These are phyloP conservation scores for Ustilago nuda DNA, from an alignment of 1,284 basidiomycete genomes.

Conservation along the genomic window DNA sequence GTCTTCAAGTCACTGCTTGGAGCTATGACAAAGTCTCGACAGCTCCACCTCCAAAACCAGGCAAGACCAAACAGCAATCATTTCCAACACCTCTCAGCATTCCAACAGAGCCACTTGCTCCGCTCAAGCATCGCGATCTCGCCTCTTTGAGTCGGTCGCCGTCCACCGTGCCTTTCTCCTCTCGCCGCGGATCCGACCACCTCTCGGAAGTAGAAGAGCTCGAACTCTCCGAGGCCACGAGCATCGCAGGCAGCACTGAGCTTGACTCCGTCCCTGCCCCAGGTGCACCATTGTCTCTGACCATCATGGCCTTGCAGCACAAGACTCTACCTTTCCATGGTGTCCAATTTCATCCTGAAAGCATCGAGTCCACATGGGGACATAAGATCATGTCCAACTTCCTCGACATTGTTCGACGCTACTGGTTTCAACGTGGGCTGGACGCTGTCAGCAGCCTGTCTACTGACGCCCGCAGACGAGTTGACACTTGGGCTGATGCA, in stretches of 20 bases:
- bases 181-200: slow-evolving; percentile 27
- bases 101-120: slow-evolving; percentile 8
- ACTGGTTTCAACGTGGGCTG: slow-evolving; percentile 38
- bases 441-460: not conserved
- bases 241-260: slow-evolving; percentile 21
- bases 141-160: slow-evolving; percentile 32
- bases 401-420: slow-evolving; percentile 39
- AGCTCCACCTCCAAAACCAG: slow-evolving; percentile 38
- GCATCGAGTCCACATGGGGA: slow-evolving; percentile 59
- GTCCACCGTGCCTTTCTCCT: slow-evolving; percentile 31
- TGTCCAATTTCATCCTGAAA: slow-evolving; percentile 92
- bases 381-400: slow-evolving; percentile 60
- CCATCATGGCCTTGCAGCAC: slow-evolving; percentile 65
- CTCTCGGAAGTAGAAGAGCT: slow-evolving; percentile 32
- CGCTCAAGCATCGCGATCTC: slow-evolving; percentile 36
- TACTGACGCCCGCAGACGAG: slow-evolving; percentile 15
- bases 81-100: not conserved
- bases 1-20: slow-evolving; percentile 72
- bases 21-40: slow-evolving; percentile 40
- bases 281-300: slow-evolving; percentile 15
- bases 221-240: slow-evolving; percentile 27
- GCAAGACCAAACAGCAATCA: slow-evolving; percentile 17
- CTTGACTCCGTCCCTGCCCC: not conserved
- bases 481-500: slow-evolving; percentile 19
- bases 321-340: slow-evolving; percentile 78